A percentile compares a stretch with the other conserved stretches of the same genome.
These are phyloP conservation scores for Linnemannia hyalina DNA, from an alignment of 192 early-diverging fungal genomes.

Conservation along the genomic window DNA sequence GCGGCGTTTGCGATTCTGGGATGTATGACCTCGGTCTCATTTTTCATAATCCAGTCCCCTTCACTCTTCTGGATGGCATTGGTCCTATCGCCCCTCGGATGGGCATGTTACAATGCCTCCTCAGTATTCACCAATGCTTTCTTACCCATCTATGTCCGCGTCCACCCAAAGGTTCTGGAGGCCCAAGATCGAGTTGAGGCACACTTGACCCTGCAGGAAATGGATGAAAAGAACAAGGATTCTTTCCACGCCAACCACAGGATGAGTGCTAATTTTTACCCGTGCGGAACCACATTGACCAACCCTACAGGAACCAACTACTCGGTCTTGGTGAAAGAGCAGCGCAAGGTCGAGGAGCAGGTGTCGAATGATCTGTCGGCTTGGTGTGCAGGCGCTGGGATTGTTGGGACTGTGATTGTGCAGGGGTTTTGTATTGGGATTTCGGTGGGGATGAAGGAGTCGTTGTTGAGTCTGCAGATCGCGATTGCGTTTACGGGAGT, in stretches of 20 bases:
- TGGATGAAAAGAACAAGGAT: slow-evolving; percentile 26
- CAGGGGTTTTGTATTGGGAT: slow-evolving; percentile 42
- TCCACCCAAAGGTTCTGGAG: slow-evolving; percentile 56
- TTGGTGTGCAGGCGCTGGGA: slow-evolving; percentile 42
- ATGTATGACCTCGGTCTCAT: slow-evolving; percentile 39
- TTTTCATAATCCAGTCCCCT: slow-evolving; percentile 30
- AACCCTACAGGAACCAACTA: neutral
- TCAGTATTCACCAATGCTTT: slow-evolving; percentile 69
- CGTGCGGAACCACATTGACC: neutral
- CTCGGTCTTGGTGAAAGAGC: slow-evolving; percentile 3
- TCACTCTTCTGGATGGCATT: slow-evolving; percentile 31
- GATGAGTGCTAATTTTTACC: neutral
- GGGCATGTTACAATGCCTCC: slow-evolving; percentile 59
- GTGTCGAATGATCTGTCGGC: slow-evolving; percentile 60
- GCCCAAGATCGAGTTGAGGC: slow-evolving; percentile 13
- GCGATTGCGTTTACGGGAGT: slow-evolving; percentile 58
- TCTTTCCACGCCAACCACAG: neutral
- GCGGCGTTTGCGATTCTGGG: slow-evolving; percentile 49
- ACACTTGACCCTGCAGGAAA: neutral
- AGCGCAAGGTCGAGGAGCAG: slow-evolving; percentile 46
- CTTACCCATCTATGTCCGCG: slow-evolving; percentile 59
- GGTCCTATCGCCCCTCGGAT: slow-evolving; percentile 38
- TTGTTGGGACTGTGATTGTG: slow-evolving; percentile 33
- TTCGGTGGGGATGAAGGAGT: slow-evolving; percentile 45
- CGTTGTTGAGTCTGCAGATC: slow-evolving; percentile 54